phyloP scores from a whole-genome alignment of 1,139 yeast species.

The Candida tropicalis region DNA sequence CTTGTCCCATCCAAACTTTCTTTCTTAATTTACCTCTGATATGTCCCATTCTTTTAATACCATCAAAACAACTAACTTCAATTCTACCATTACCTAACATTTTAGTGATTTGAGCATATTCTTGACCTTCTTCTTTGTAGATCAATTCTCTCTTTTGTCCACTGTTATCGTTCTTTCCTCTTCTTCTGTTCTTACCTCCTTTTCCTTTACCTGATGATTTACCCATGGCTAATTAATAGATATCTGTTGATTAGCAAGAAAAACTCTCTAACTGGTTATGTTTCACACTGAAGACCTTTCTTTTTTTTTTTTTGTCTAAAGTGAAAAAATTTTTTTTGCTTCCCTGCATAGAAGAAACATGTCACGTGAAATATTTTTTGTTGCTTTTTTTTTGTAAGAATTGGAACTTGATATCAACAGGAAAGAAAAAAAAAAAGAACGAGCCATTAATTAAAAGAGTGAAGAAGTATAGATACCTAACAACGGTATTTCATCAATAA shows the following conservation, averaged over 20 bases:
- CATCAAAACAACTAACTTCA: constrained; percentile 94
- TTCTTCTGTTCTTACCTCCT: constrained; percentile 90
- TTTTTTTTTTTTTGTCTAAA: constrained; percentile 7
- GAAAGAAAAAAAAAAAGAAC: neutral
- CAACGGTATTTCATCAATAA: neutral
- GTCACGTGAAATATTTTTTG: constrained; percentile 2
- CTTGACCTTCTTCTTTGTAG: constrained; percentile 95
- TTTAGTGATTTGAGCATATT: constrained; percentile 96
- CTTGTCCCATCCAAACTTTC: constrained; percentile 99
- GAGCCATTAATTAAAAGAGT: too few species aligned
- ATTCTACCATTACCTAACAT: constrained; percentile 99
- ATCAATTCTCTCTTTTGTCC: constrained; percentile 93
- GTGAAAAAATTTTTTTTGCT: constrained; percentile 1
- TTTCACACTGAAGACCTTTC: constrained; percentile 3
- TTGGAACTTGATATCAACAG: constrained; percentile 4
- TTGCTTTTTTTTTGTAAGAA: too few species aligned
- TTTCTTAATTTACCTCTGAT: constrained; percentile 99
- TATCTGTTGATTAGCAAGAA: constrained; percentile 1
- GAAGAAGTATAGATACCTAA: too few species aligned
- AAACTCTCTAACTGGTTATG: constrained; percentile 3
- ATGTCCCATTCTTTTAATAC: constrained; percentile 91
- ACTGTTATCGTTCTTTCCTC: constrained; percentile 95
- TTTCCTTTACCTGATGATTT: constrained; percentile 56
- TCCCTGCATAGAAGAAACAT: neutral
- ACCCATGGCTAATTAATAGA: constrained; percentile 36